Evolutionary conservation across 441 rosid genomes (phyloP), one percentile per base, ranked within the genome.

Genomic region (Syzygium malaccense): DNA sequence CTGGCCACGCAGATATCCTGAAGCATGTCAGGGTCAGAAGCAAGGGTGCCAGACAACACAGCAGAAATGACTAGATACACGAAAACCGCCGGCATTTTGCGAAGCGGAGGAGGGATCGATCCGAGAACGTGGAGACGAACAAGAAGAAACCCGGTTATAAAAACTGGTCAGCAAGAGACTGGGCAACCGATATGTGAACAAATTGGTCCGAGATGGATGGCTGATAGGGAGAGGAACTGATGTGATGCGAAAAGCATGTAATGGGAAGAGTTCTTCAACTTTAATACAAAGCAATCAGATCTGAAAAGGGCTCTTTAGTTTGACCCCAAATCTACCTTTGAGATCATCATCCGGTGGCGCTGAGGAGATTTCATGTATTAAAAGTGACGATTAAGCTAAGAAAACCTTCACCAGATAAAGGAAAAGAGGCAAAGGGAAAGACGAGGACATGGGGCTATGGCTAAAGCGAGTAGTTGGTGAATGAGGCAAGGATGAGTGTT

Each of bases 1-100:
- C 92, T 88, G 51, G 97, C 98, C 4, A 96, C 99, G 86, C 99
- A 96, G 45, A 96, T 89, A 91, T 97, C 99, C 90, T 96, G 99
- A 88, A 96, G 98, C 68, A 88, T 84, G 91, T 97, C 98, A 26
- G 98, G 96, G 87, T 96, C 99, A 62, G 90, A 92, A 57, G 96
- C 95, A 20, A 91, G 32, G 57, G 88, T 60, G 62, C 88, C 48
- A 28, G 86, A 86, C 85, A 93, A 37, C 86, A 92, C 89, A 32
- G 91, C 54, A 37, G 92, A 87, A 85, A 86, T 19, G 90, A 92
- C 86, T 19, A 96, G 86, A 89, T 41, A 93, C 4, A 75, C 51
- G 80, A 86, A 90, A 58, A 87, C 3, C 48, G 91, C 51, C 14
- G 89, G 89, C 96, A 94, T 94, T 87, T 14, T 88, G 88, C 57